phyloP scores from a whole-genome alignment of 1,284 basidiomycete species.

The Lignosus rhinocerotis region DNA sequence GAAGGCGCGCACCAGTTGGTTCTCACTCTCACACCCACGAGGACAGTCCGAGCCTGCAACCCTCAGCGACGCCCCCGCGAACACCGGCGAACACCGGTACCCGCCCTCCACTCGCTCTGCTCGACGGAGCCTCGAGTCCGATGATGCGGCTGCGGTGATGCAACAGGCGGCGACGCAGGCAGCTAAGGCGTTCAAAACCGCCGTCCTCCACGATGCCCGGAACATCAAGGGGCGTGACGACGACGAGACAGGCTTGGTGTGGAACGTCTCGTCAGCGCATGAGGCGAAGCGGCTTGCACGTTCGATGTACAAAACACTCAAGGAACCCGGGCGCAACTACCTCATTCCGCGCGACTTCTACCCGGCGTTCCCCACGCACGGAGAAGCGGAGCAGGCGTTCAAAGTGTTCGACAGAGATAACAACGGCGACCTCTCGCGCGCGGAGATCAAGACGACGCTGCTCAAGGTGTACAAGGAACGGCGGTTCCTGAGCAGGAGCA shows the following conservation, averaged over 20 bases:
- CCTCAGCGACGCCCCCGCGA: slow-evolving; percentile 8
- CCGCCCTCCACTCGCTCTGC: slow-evolving; percentile 18
- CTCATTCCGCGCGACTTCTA: slow-evolving; percentile 71
- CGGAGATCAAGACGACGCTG: slow-evolving; percentile 73
- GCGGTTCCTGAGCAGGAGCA: slow-evolving; percentile 65
- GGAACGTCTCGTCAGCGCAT: slow-evolving; percentile 54
- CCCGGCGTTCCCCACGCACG: slow-evolving; percentile 61
- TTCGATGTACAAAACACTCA: slow-evolving; percentile 66
- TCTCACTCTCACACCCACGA: slow-evolving; percentile 2
- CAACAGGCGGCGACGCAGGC: slow-evolving; percentile 47
- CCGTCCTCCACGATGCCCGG: slow-evolving; percentile 72
- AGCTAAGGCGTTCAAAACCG: slow-evolving; percentile 64
- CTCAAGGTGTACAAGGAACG: slow-evolving; percentile 78
- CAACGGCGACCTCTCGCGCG: slow-evolving; percentile 77
- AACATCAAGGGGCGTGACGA: slow-evolving; percentile 57
- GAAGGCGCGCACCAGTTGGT: slow-evolving; percentile 23
- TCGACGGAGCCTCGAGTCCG: slow-evolving; percentile 18
- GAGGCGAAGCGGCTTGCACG: slow-evolving; percentile 79
- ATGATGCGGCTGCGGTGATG: slow-evolving; percentile 25
- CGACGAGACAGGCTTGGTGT: slow-evolving; percentile 43
- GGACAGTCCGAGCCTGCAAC: slow-evolving; percentile 10
- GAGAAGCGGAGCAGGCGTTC: slow-evolving; percentile 67
- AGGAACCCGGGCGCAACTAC: slow-evolving; percentile 54
- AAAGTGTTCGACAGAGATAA: slow-evolving; percentile 75
- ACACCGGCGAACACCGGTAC: slow-evolving; percentile 18